phyloP scores from a whole-genome alignment of 2,329 filamentous ascomycete genomes.

The Corniculantispora saksenae region DNA sequence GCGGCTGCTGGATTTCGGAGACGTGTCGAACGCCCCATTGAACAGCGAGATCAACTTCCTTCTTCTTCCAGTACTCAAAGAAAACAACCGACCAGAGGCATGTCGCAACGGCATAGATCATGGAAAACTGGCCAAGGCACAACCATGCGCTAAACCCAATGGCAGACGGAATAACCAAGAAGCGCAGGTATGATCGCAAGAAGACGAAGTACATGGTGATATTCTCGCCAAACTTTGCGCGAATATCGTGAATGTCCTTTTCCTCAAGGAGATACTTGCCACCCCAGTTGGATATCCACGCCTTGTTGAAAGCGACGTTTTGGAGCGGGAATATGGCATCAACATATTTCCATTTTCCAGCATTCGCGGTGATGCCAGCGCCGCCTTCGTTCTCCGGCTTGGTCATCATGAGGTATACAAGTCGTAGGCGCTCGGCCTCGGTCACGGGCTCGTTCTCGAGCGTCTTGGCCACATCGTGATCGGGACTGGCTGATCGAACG shows the following conservation, averaged over 20 bases:
- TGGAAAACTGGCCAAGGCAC: conserved; percentile 81
- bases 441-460: conserved; percentile 75
- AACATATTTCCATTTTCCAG: conserved; percentile 72
- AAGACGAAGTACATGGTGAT: conserved; percentile 97
- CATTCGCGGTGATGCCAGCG: conserved; percentile 71
- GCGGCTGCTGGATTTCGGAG: conserved; percentile 74
- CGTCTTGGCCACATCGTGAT: conserved; percentile 67
- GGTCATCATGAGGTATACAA: conserved; percentile 84
- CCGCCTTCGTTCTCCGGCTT: conserved; percentile 73
- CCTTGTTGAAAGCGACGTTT: conserved; percentile 72
- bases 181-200: conserved; percentile 84
- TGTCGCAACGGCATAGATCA: conserved; percentile 74
- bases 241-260: conserved; percentile 70
- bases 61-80: conserved; percentile 94
- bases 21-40: conserved; percentile 89
- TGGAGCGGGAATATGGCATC: conserved; percentile 78
- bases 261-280: conserved; percentile 68
- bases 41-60: conserved; percentile 81
- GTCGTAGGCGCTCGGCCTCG: conserved; percentile 83
- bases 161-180: conserved; percentile 77
- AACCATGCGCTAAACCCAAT: conserved; percentile 79
- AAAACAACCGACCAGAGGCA: conserved; percentile 88
- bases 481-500: conserved; percentile 75
- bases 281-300: conserved; percentile 75
- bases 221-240: conserved; percentile 76